Evolutionary conservation across 1,284 basidiomycete species (phyloP).

Genomic region (Puccinia polysora): DNA sequence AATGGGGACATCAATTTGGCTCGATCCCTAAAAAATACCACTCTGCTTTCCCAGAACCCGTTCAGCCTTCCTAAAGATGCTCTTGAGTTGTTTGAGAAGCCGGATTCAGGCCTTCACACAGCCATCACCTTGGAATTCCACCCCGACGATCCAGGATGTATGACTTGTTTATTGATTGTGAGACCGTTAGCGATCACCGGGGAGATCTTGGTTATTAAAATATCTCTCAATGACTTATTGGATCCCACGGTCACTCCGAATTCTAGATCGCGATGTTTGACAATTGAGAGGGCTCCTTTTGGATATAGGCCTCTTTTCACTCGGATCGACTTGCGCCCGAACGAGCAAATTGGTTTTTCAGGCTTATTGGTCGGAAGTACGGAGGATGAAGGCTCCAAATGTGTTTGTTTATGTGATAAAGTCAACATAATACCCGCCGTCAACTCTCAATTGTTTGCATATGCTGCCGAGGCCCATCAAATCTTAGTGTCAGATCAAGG

Average conservation of each 20-base stretch:
- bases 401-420: background rate
- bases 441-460: conserved; percentile 6
- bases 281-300: conserved; percentile 1
- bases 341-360: background rate
- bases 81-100: conserved; percentile 12
- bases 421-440: background rate
- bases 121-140: background rate
- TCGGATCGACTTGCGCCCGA: background rate
- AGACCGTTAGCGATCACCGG: conserved; percentile 10
- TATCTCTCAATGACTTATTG: conserved; percentile 3
- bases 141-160: background rate
- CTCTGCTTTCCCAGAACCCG: background rate
- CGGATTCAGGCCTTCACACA: background rate
- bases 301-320: conserved; percentile 14
- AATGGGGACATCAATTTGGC: conserved; percentile 15
- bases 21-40: conserved; percentile 21
- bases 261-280: background rate
- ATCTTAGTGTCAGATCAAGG: background rate
- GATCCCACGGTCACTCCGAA: background rate
- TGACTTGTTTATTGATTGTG: conserved; percentile 14
- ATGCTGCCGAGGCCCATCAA: background rate
- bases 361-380: conserved; percentile 8
- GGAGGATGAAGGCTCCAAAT: background rate
- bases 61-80: background rate
- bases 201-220: conserved; percentile 4